These are phyloP conservation scores for Annulohypoxylon bovei DNA, from an alignment of 495 filamentous ascomycete genomes.

Conservation along the genomic window DNA sequence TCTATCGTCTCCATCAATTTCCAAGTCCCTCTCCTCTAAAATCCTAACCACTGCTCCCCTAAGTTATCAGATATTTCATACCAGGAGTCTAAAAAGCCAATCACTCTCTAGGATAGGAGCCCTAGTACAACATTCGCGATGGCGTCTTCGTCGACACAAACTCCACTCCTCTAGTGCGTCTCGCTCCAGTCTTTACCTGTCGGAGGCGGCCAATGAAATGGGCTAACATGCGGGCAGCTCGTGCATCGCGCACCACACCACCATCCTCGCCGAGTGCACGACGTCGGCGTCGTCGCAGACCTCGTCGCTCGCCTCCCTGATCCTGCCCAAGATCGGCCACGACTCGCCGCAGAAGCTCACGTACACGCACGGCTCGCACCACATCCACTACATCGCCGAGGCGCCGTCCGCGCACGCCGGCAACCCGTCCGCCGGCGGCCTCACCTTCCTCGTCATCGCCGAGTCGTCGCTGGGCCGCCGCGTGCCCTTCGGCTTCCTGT, in stretches of 20 bases:
- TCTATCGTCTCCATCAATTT: constrained; percentile 4
- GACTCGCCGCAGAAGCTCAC: constrained; percentile 84
- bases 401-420: constrained; percentile 70
- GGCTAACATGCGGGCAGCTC: constrained; percentile 63
- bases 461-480: constrained; percentile 80
- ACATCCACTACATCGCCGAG: constrained; percentile 95
- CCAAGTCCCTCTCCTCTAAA: neutral
- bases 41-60: neutral
- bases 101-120: neutral
- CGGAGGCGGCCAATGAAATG: constrained; percentile 12
- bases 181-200: constrained; percentile 15
- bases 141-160: constrained; percentile 84
- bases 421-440: constrained; percentile 72
- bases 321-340: constrained; percentile 95
- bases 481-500: constrained; percentile 90
- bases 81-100: neutral
- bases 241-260: constrained; percentile 89
- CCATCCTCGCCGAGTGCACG: constrained; percentile 92
- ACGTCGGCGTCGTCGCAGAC: constrained; percentile 78
- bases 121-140: constrained; percentile 53
- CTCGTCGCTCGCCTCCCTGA: constrained; percentile 86
- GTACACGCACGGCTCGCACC: constrained; percentile 88
- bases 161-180: constrained; percentile 82
- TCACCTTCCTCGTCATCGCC: constrained; percentile 88
- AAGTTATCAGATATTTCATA: neutral